Conservation (phyloP, 768 basidiomycete genomes). For the Cyclocybe aegerita region DNA sequence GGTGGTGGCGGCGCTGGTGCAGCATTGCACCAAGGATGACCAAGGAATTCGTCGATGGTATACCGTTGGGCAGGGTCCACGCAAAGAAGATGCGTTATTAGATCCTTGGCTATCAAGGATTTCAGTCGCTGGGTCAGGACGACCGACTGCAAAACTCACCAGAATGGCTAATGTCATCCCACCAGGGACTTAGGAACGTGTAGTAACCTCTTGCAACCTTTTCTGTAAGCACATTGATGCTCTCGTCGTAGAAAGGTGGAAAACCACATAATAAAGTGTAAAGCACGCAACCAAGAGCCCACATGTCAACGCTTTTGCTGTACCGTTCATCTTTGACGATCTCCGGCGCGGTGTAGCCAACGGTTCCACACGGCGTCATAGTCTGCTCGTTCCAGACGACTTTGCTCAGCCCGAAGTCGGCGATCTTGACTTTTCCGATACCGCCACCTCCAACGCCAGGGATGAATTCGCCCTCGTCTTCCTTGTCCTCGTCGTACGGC, state of each 20-base stretch:
- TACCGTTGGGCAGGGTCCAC: constrained; percentile 95
- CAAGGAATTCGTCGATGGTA: constrained; percentile 97
- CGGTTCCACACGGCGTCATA: constrained; percentile 99
- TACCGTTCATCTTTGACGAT: constrained; percentile 99
- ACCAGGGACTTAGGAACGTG: constrained; percentile 98
- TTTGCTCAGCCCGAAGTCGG: constrained; percentile 96
- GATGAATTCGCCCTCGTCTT: constrained; percentile 96
- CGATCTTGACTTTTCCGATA: constrained; percentile 97
- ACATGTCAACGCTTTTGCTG: constrained; percentile 98
- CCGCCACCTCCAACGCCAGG: constrained; percentile 94
- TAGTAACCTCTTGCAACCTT: constrained; percentile 98
- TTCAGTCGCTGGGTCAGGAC: not conserved
- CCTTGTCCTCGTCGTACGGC: constrained; percentile 97
- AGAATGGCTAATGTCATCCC: constrained; percentile 89
- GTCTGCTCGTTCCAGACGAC: constrained; percentile 99
- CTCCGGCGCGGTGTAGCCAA: constrained; percentile 98
- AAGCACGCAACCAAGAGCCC: constrained; percentile 98
- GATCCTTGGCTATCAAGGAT: constrained; percentile 75
- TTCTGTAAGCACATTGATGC: constrained; percentile 96
- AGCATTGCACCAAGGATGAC: constrained; percentile 92
- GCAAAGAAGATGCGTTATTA: constrained; percentile 92
- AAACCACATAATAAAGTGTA: constrained; percentile 98
- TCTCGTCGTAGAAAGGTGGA: constrained; percentile 98
- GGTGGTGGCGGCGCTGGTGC: constrained; percentile 60
- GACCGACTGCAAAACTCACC: constrained; percentile 46